A percentile compares a stretch with the other conserved stretches of the same genome.
phyloP scores from a whole-genome alignment of 2,329 filamentous ascomycete genomes.

The Ceratocystiopsis sp. region DNA sequence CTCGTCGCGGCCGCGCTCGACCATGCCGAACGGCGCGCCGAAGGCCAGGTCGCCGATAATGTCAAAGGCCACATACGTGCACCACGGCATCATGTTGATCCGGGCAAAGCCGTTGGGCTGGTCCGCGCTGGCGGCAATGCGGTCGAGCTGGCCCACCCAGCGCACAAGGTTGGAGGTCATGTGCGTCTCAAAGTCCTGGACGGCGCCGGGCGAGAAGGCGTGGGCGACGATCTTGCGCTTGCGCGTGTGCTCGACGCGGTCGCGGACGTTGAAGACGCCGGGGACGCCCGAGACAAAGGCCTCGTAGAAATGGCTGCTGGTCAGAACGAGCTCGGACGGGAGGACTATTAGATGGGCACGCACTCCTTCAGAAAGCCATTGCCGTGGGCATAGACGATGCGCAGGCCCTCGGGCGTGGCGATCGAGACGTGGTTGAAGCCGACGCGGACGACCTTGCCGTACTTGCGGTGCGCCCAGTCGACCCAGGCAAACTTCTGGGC shows the following conservation, averaged over 20 bases:
- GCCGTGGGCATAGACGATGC: constrained; percentile 60
- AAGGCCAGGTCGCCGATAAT: constrained; percentile 45
- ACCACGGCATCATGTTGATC: constrained; percentile 65
- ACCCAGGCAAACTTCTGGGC: constrained; percentile 49
- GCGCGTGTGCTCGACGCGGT: constrained; percentile 64
- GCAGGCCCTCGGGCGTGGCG: constrained; percentile 61
- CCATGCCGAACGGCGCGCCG: constrained; percentile 69
- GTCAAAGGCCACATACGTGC: constrained; percentile 46
- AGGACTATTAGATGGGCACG: no score
- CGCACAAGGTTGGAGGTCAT: constrained; percentile 64
- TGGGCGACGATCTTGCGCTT: constrained; percentile 83
- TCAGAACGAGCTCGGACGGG: neutral
- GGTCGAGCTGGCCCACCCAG: constrained; percentile 58
- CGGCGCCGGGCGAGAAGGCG: constrained; percentile 68
- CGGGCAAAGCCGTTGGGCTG: constrained; percentile 38
- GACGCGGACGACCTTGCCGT: constrained; percentile 63
- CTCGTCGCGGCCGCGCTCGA: constrained; percentile 51
- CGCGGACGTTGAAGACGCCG: constrained; percentile 78
- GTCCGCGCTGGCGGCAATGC: constrained; percentile 29
- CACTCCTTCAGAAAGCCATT: constrained; percentile 60
- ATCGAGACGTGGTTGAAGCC: constrained; percentile 73
- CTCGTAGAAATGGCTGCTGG: constrained; percentile 63
- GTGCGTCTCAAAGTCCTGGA: constrained; percentile 76
- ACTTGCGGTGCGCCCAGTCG: constrained; percentile 55
- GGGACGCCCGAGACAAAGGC: constrained; percentile 76